phyloP scores from a whole-genome alignment of 768 basidiomycete genomes.

The Cubamyces lactineus region DNA sequence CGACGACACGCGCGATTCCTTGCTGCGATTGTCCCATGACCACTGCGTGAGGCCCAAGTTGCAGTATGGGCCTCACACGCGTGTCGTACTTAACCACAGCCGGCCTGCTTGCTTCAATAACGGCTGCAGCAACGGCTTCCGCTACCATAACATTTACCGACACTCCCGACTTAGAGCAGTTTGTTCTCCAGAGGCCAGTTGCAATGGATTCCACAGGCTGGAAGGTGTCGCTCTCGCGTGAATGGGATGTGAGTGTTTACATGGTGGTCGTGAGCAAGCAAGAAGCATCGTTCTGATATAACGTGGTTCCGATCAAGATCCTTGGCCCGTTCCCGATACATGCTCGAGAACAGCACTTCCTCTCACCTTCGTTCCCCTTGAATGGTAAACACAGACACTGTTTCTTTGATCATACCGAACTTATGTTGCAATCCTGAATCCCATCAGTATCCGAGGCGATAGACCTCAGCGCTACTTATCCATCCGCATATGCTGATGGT shows the following conservation, averaged over 20 bases:
- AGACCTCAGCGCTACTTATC: constrained; percentile 53
- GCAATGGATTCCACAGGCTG: neutral
- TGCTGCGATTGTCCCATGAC: neutral
- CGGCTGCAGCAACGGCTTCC: neutral
- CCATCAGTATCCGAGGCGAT: constrained; percentile 52
- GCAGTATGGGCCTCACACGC: neutral
- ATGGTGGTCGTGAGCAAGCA: neutral
- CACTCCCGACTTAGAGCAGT: neutral
- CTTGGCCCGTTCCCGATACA: constrained; percentile 86
- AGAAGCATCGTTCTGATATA: neutral
- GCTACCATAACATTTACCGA: too few species aligned
- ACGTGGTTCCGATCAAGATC: constrained; percentile 45
- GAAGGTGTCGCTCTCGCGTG: constrained; percentile 18
- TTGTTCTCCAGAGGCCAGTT: neutral
- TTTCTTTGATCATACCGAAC: too few species aligned
- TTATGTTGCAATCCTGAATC: too few species aligned
- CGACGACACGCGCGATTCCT: too few species aligned
- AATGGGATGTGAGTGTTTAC: constrained; percentile 24
- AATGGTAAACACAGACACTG: constrained; percentile 54
- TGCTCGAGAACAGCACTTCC: constrained; percentile 79
- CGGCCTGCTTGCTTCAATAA: neutral
- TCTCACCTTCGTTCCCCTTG: constrained; percentile 78
- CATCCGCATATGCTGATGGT: constrained; percentile 70
- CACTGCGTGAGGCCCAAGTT: neutral
- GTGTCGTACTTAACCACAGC: neutral